Conservation (phyloP, 1,284 basidiomycete genomes). For the Microstroma glucosiphilum region DNA sequence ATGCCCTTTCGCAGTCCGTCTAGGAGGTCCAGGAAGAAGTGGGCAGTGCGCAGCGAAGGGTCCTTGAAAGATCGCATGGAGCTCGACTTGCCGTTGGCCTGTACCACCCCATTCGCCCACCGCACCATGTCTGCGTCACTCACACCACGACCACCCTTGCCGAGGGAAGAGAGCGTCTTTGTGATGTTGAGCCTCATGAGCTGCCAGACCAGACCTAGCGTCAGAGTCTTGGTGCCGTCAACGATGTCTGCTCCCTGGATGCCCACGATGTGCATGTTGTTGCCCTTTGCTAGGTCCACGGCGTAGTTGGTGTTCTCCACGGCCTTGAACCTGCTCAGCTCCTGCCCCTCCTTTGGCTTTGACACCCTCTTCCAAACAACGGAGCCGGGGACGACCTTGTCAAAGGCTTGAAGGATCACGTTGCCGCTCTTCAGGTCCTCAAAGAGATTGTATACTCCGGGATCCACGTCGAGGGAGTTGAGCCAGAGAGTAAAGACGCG, state of each 20-base stretch:
- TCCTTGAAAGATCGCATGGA: conserved; percentile 90
- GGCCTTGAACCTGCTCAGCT: conserved; percentile 86
- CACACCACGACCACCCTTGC: conserved; percentile 68
- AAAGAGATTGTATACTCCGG: conserved; percentile 91
- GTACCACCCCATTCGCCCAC: conserved; percentile 89
- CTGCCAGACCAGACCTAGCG: conserved; percentile 95
- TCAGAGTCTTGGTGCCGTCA: conserved; percentile 81
- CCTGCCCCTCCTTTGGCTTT: conserved; percentile 76
- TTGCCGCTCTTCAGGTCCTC: conserved; percentile 87
- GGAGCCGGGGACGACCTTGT: conserved; percentile 84
- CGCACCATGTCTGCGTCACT: conserved; percentile 87
- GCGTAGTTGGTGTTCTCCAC: conserved; percentile 98
- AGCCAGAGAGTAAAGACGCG: conserved; percentile 97
- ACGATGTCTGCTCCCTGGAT: conserved; percentile 97
- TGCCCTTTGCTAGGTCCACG: conserved; percentile 84
- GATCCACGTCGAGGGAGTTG: conserved; percentile 92
- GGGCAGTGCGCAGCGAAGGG: conserved; percentile 74
- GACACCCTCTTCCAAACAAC: conserved; percentile 91
- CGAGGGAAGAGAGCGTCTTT: conserved; percentile 75
- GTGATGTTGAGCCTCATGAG: conserved; percentile 90
- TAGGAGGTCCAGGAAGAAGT: conserved; percentile 90
- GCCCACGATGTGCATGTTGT: conserved; percentile 90
- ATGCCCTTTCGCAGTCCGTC: conserved; percentile 88
- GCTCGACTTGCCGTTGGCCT: conserved; percentile 63
- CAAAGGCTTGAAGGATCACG: conserved; percentile 87